phyloP scores from a whole-genome alignment of 2,329 filamentous ascomycete species.

The Sporothrix brasiliensis region DNA sequence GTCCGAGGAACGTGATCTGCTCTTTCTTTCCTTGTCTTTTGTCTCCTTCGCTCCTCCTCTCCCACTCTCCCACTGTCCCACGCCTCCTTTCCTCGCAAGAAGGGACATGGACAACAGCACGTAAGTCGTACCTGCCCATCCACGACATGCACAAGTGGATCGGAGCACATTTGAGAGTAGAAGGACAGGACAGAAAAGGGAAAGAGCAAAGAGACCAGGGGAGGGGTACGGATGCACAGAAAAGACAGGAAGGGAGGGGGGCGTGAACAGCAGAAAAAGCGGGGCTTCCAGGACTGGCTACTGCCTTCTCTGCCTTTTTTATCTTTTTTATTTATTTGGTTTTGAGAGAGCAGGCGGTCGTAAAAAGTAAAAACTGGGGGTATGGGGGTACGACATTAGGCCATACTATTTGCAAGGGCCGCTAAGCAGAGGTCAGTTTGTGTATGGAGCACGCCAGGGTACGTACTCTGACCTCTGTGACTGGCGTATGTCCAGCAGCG shows the following conservation, averaged over 20 bases:
- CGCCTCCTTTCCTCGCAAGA: slow-evolving; percentile 4
- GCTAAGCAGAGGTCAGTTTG: slow-evolving; percentile 27
- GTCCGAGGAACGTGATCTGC: slow-evolving; percentile 10
- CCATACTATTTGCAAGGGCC: slow-evolving; percentile 32
- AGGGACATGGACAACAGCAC: slow-evolving; percentile 10
- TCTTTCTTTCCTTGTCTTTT: slow-evolving; percentile 1
- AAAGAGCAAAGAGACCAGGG: slow-evolving; percentile 21
- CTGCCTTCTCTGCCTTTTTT: no score
- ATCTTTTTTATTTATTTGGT: slow-evolving; percentile 26
- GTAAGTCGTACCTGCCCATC: slow-evolving; percentile 35
- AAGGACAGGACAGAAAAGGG: slow-evolving; percentile 1
- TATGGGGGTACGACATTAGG: slow-evolving; percentile 29
- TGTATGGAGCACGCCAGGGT: slow-evolving; percentile 26
- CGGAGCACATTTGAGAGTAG: neutral
- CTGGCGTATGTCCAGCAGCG: neutral
- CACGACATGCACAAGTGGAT: slow-evolving; percentile 33
- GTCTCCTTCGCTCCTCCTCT: neutral
- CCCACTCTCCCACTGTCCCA: neutral
- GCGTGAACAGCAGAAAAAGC: slow-evolving; percentile 9
- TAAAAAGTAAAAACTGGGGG: slow-evolving; percentile 19
- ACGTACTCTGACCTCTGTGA: slow-evolving; percentile 10
- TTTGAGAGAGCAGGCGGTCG: neutral
- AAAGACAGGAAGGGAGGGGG: slow-evolving; percentile 8
- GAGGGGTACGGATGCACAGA: slow-evolving; percentile 18
- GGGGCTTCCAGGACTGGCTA: slow-evolving; percentile 18